Evolutionary conservation across 2,329 filamentous ascomycete genomes (phyloP).

Genomic region (Aspergillus intermedius): DNA sequence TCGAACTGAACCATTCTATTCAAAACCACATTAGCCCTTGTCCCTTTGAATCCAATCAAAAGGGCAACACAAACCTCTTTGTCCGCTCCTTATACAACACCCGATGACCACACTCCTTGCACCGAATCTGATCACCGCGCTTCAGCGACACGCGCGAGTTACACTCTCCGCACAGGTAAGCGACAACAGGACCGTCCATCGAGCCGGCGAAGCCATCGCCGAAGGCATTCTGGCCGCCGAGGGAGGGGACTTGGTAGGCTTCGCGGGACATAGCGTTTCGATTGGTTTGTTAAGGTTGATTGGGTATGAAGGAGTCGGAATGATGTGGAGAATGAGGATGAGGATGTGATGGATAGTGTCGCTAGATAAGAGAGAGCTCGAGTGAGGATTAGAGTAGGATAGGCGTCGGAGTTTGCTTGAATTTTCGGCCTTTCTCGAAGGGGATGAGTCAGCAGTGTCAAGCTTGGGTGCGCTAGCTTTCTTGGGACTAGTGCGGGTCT

Average conservation of each 20-base stretch:
- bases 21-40: slow-evolving; percentile 2
- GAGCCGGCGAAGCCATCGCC: slow-evolving; percentile 32
- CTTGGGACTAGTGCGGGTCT: not conserved
- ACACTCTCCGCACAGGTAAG: slow-evolving; percentile 79
- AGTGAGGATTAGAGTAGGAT: not conserved
- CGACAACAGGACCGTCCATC: slow-evolving; percentile 52
- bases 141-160: slow-evolving; percentile 68
- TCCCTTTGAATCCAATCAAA: slow-evolving; percentile 3
- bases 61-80: slow-evolving; percentile 64
- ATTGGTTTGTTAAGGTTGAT: not conserved
- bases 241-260: slow-evolving; percentile 67
- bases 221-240: slow-evolving; percentile 36
- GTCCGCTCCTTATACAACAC: slow-evolving; percentile 97
- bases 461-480: not conserved
- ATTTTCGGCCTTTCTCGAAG: not conserved
- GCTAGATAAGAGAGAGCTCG: not conserved
- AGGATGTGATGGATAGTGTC: too few relatives aligned
- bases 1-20: slow-evolving; percentile 96
- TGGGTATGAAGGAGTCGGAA: too few relatives aligned
- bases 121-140: slow-evolving; percentile 73
- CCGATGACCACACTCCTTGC: slow-evolving; percentile 88
- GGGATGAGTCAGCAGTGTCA: not conserved
- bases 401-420: not conserved
- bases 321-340: too few relatives aligned
- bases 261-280: slow-evolving; percentile 58